Evolutionary conservation across 1,284 basidiomycete species (phyloP).

Genomic region (Ustilago hordei): DNA sequence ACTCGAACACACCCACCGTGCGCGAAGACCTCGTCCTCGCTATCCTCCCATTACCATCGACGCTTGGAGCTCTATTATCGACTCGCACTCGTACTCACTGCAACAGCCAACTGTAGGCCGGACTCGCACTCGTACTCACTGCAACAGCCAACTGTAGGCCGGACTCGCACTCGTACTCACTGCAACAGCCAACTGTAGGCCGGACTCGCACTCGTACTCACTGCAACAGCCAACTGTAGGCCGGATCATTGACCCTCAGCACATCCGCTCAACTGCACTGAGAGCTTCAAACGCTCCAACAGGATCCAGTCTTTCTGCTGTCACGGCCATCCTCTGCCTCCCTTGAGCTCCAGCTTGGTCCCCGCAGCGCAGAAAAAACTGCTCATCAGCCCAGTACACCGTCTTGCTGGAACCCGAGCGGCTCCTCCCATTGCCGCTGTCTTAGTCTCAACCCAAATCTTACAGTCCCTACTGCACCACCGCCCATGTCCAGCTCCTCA

Average conservation of each 20-base stretch:
- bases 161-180: too few relatives aligned
- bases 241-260: too few relatives aligned
- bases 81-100: too few relatives aligned
- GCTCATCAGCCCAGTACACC: not conserved
- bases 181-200: too few relatives aligned
- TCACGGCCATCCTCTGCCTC: not conserved
- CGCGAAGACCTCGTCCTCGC: not conserved
- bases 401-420: not conserved
- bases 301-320: not conserved
- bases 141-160: too few relatives aligned
- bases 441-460: not conserved
- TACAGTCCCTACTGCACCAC: not conserved
- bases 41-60: not conserved
- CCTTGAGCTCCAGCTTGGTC: not conserved
- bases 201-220: too few relatives aligned
- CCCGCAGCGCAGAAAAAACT: not conserved
- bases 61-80: not conserved
- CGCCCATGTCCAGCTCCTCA: conserved; percentile 34
- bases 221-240: too few relatives aligned
- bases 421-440: not conserved
- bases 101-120: too few relatives aligned
- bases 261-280: not conserved
- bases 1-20: not conserved
- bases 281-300: not conserved
- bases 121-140: too few relatives aligned